Evolutionary conservation across 2,329 filamentous ascomycete species (phyloP).

Genomic region (Fusarium sterilihyphosum): DNA sequence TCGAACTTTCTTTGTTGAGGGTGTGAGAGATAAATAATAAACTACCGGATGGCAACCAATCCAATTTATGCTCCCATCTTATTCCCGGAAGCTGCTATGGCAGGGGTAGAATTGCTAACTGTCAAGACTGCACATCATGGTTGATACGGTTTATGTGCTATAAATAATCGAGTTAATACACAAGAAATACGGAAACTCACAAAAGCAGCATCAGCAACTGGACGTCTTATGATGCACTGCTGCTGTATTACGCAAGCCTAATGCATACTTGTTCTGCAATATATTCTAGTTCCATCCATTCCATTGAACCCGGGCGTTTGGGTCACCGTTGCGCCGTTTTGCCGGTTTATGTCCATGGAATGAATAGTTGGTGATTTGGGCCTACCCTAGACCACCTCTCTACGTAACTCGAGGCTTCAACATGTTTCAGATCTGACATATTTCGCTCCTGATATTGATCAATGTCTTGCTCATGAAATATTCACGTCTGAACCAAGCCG

Average conservation of each 20-base stretch:
- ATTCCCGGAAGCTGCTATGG: background rate
- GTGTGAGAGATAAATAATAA: conserved; percentile 7
- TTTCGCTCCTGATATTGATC: background rate
- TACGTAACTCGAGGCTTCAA: background rate
- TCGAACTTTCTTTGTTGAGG: background rate
- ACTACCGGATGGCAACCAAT: background rate
- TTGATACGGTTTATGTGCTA: background rate
- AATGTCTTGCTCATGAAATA: conserved; percentile 26
- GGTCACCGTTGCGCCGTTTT: background rate
- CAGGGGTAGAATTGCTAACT: background rate
- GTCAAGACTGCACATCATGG: background rate
- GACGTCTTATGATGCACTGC: no score
- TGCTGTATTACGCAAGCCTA: background rate
- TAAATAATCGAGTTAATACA: background rate
- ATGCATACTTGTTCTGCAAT: background rate
- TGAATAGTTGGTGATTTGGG: background rate
- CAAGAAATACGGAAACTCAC: background rate
- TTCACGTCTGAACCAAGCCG: conserved; percentile 28
- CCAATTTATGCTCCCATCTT: background rate
- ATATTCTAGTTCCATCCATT: background rate
- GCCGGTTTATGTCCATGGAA: background rate
- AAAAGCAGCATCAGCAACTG: background rate
- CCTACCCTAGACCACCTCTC: conserved; percentile 16
- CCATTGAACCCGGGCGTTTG: background rate
- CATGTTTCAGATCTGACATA: background rate